Percentiles rank a stretch among this genome's conserved stretches.
Conservation (phyloP, 1,284 basidiomycete species). For the Earliella scabrosa region DNA sequence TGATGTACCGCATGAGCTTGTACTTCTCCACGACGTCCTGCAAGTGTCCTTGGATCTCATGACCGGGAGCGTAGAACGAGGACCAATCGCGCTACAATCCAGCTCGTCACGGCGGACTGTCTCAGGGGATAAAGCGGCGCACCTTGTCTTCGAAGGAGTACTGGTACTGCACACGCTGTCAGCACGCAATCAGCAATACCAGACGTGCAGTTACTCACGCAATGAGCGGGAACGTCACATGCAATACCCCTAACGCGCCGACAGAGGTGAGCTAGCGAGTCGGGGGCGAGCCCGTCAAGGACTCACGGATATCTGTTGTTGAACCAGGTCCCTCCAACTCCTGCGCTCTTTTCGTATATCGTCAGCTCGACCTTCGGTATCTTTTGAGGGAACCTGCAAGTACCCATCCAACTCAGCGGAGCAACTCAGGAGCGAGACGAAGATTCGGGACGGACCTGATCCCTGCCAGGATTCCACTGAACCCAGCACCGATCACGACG, state of each 20-base stretch:
- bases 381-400: slow-evolving; percentile 58
- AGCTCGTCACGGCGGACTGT: no score
- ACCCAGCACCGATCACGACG: slow-evolving; percentile 57
- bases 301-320: slow-evolving; percentile 41
- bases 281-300: slow-evolving; percentile 3
- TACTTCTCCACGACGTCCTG: slow-evolving; percentile 61
- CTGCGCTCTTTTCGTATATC: slow-evolving; percentile 64
- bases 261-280: not conserved
- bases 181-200: no score
- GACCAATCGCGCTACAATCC: slow-evolving; percentile 69
- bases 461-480: slow-evolving; percentile 58
- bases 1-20: slow-evolving; percentile 55
- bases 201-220: no score
- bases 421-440: no score
- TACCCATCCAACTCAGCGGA: no score
- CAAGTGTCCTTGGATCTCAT: slow-evolving; percentile 60
- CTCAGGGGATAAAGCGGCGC: not conserved
- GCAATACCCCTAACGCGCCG: slow-evolving; percentile 45
- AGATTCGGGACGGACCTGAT: slow-evolving; percentile 43
- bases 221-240: slow-evolving; percentile 61
- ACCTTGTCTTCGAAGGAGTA: slow-evolving; percentile 60
- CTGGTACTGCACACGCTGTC: slow-evolving; percentile 50
- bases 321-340: slow-evolving; percentile 65
- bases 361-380: slow-evolving; percentile 57
- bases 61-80: slow-evolving; percentile 59